These are phyloP conservation scores for Cladosporium sp. DNA, from an alignment of 2,329 filamentous ascomycete genomes.

Conservation along the genomic window DNA sequence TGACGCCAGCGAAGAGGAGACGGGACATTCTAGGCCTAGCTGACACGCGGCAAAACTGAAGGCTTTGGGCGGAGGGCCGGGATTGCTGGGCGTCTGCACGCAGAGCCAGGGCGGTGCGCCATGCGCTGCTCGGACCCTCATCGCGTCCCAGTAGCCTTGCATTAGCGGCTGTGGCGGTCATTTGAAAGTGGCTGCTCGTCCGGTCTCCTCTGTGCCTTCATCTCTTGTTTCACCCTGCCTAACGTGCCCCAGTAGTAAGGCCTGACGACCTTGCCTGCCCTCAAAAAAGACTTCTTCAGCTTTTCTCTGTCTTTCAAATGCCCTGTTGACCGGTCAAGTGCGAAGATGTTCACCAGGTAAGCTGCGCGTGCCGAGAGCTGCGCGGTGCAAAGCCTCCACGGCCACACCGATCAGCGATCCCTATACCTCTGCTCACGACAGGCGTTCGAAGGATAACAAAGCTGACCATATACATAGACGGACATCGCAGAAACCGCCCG, in stretches of 20 bases:
- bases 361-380: constrained; percentile 2
- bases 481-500: constrained; percentile 78
- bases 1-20: not conserved
- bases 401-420: constrained; percentile 7
- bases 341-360: constrained; percentile 11
- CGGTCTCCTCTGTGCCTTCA: constrained; percentile 12
- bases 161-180: constrained; percentile 12
- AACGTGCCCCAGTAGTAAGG: constrained; percentile 7
- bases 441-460: constrained; percentile 10
- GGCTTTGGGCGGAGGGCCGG: constrained; percentile 3
- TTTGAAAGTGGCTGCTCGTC: constrained; percentile 13
- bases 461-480: constrained; percentile 21
- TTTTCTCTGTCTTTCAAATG: constrained; percentile 2
- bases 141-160: constrained; percentile 7
- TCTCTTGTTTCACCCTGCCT: constrained; percentile 10
- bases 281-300: constrained; percentile 4
- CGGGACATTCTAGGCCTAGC: constrained; percentile 6
- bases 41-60: constrained; percentile 8
- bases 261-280: not conserved
- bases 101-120: constrained; percentile 6
- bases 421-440: not conserved
- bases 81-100: constrained; percentile 12
- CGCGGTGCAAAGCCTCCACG: constrained; percentile 13
- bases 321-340: not conserved
- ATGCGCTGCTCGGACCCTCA: constrained; percentile 7